Evolutionary conservation across 176 grass and related monocot species (phyloP), one percentile per base, ranked within the genome.

Genomic region (Bromus sterilis): DNA sequence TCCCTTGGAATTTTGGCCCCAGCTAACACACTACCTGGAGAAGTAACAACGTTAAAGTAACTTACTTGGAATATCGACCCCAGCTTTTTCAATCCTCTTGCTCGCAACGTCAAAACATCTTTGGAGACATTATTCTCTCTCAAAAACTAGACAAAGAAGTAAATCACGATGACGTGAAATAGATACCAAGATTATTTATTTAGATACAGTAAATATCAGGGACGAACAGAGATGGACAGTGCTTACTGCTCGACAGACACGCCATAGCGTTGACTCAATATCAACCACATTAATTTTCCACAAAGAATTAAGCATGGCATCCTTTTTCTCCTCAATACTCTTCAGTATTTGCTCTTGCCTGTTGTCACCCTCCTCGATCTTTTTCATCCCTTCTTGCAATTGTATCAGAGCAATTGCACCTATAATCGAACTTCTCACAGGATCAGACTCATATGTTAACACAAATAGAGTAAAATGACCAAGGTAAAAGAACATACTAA

Each of bases 221-320:
- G 30, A 79, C 13, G 40, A 66, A 51, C 53, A 69, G 15, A 41
- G 16, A 31, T 71, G 36, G 10, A 10, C 29, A 84, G 20, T 72
- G 57, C 88, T 87, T 97, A 97, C 95, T 46, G 88, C 92, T 98
- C 87, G 88, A 79, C 92, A 98, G 48, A 98, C 90, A 62, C 78
- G 92, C 42, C 90, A 83, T 69, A 98, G 86, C 0, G 95, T 94
- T 78, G 77, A 75, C 41, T 98, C 95, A 35, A 98, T 94, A 83
- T 98, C 92, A 31, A 98, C 89, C 11, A 98, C 95, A 74, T 94
- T 98, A 79, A 98, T 98, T 91, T 98, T 98, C 95, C 92, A 98
- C 55, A 98, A 70, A 65, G 86, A 97, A 85, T 82, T 91, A n/a
- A 94, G 81, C 92, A 97, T 91, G 9, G 78, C 90, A 81, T 89